Base-by-base conservation (phyloP, 2,329 filamentous ascomycete species). In the Acrocalymma vagum region DNA sequence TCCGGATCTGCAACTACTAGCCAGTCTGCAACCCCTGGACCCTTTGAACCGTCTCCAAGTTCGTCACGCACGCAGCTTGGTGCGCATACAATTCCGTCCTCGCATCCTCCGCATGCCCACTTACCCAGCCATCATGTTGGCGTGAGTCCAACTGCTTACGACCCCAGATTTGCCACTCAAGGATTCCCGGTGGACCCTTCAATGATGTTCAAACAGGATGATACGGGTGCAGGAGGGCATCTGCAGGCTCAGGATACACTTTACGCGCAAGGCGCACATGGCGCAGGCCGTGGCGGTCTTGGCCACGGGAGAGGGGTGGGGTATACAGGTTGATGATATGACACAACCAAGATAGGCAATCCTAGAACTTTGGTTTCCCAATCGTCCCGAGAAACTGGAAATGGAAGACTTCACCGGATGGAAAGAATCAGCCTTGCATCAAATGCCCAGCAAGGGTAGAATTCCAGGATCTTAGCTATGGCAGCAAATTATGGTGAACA, bases 121-220 rank as follows among this genome's bases (percentile, higher is more conserved):
- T 55, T 68, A 42, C 61, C 61, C 36, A 47, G 51, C 14, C 65
- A 68, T 34, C 64, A 64, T 30, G 48, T 67, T 23, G 55, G 58
- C 34, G 53, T 67, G 7, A 61, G 54, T 33, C 39, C 57, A 8
- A 55, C 56, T 15, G 47, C 59, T 28, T 68, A 68, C 45, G 65
- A 68, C 37, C 62, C 63, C 6, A 50, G 65, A 27, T 68, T 63
- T 38, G 48, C 45, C 9, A 54, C 65, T 28, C 62, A 63, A 38
- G 60, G 60, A 14, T 68, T 60, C 41, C 62, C 60, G 13, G 60
- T 67, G 25, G 63, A 68, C 45, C 63, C 65, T 14, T 54, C 56
- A 10, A 67, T 68, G 62, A 60, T 63, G 45, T 68, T 57, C 41
- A 67, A 68, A 45, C 57, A 60, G 36, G 51, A 52, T 9, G 40